Evolutionary conservation across 177 flowering plant genomes (phyloP).

Genomic region (Vitis hybrid): DNA sequence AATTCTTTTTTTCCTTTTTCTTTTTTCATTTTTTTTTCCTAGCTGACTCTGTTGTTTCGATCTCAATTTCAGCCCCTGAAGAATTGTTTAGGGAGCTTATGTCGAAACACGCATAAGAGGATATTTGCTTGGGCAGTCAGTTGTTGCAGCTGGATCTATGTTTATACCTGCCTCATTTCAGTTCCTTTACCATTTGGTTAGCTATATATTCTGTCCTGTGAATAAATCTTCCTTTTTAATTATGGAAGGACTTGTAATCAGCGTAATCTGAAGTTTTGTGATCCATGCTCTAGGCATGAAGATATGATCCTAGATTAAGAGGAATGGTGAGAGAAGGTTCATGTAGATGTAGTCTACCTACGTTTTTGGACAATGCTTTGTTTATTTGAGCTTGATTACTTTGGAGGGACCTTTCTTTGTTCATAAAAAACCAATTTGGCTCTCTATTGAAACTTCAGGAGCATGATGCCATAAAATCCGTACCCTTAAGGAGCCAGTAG

Average conservation of each 20-base stretch:
- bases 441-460: not conserved
- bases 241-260: not conserved
- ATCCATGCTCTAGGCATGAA: not conserved
- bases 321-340: not conserved
- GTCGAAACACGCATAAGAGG: constrained; percentile 20
- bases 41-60: no score
- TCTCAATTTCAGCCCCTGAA: constrained; percentile 22
- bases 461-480: not conserved
- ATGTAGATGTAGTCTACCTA: not conserved
- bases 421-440: not conserved
- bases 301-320: not conserved
- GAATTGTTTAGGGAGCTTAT: constrained; percentile 24
- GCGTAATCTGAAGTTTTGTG: not conserved
- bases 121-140: not conserved
- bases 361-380: not conserved
- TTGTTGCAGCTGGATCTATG: not conserved
- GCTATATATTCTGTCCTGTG: not conserved
- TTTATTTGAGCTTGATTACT: not conserved
- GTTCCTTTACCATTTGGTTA: not conserved
- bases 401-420: not conserved
- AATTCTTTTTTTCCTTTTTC: no score
- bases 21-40: no score
- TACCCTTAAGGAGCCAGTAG: no score
- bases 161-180: not conserved
- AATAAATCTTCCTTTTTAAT: not conserved